These are phyloP conservation scores for Thielaviopsis ethacetica DNA, from an alignment of 2,329 filamentous ascomycete genomes.

Conservation along the genomic window DNA sequence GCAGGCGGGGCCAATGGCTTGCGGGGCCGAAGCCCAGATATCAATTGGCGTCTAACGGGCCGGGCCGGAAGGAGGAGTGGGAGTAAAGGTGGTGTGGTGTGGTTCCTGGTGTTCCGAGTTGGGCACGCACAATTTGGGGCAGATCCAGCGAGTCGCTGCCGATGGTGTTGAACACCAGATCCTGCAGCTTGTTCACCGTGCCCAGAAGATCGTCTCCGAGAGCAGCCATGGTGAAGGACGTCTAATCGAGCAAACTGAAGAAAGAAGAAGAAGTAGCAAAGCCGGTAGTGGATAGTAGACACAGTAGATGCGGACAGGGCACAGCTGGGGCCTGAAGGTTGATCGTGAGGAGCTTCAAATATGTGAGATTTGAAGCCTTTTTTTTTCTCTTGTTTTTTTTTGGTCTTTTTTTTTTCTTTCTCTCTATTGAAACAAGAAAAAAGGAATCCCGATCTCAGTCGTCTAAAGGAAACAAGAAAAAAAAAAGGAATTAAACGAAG, in stretches of 20 bases:
- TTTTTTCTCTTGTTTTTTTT: not conserved
- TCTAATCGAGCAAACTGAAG: not conserved
- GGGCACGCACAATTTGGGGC: slow-evolving; percentile 74
- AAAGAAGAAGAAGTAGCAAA: slow-evolving; percentile 5
- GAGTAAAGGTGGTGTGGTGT: not conserved
- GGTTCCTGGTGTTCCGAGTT: not conserved
- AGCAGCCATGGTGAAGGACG: slow-evolving; percentile 56
- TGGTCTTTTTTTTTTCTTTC: not conserved
- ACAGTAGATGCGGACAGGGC: not conserved
- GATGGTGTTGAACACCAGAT: slow-evolving; percentile 98
- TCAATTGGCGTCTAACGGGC: not conserved
- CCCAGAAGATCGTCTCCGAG: slow-evolving; percentile 89
- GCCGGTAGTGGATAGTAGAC: not conserved
- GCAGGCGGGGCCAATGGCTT: not conserved
- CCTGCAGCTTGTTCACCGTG: slow-evolving; percentile 96
- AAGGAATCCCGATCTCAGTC: not conserved
- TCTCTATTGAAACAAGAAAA: not conserved
- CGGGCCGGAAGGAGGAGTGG: not conserved
- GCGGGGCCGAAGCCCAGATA: not conserved
- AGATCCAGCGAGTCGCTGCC: slow-evolving; percentile 95
- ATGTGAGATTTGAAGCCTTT: not conserved
- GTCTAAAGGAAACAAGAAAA: not conserved
- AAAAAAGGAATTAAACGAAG: not conserved
- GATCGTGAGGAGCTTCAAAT: not conserved
- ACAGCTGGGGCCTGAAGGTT: not conserved